Conservation (phyloP, 1,284 basidiomycete species). For the Sutorius eximius region DNA sequence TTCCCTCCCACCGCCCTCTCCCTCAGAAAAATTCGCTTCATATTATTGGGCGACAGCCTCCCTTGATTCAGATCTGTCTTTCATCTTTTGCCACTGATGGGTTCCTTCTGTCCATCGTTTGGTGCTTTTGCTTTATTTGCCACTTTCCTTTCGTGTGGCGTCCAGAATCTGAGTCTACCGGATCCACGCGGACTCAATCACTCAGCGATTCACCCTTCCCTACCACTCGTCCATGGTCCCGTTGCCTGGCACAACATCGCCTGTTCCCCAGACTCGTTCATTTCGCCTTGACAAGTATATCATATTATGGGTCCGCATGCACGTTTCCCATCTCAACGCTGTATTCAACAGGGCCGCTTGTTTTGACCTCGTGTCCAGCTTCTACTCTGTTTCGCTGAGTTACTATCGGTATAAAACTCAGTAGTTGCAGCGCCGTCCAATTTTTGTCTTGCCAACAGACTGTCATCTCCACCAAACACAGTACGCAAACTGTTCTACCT, state of each 20-base stretch:
- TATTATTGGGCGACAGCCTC: conserved; percentile 13
- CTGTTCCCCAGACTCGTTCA: conserved; percentile 6
- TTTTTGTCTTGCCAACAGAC: conserved; percentile 39
- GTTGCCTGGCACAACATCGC: conserved; percentile 6
- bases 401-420: conserved; percentile 42
- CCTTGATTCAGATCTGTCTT: conserved; percentile 20
- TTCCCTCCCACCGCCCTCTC: conserved; percentile 27
- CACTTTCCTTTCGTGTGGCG: conserved; percentile 17
- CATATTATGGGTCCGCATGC: conserved; percentile 12
- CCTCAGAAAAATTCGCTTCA: conserved; percentile 20
- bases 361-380: conserved; percentile 38
- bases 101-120: conserved; percentile 10
- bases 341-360: conserved; percentile 35
- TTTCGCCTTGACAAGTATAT: conserved; percentile 18
- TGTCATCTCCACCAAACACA: conserved; percentile 32
- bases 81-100: conserved; percentile 16
- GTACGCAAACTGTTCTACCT: conserved; percentile 16
- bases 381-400: conserved; percentile 41
- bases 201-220: conserved; percentile 25
- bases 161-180: conserved; percentile 20
- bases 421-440: conserved; percentile 39
- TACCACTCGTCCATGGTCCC: conserved; percentile 4
- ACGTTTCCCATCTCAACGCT: conserved; percentile 28
- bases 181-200: conserved; percentile 31
- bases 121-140: conserved; percentile 15